A percentile compares a stretch with the other conserved stretches of the same genome.
Conservation (phyloP, 225 moss, liverwort and hornwort genomes). For the Bryoerythrophyllum caledonicum region DNA sequence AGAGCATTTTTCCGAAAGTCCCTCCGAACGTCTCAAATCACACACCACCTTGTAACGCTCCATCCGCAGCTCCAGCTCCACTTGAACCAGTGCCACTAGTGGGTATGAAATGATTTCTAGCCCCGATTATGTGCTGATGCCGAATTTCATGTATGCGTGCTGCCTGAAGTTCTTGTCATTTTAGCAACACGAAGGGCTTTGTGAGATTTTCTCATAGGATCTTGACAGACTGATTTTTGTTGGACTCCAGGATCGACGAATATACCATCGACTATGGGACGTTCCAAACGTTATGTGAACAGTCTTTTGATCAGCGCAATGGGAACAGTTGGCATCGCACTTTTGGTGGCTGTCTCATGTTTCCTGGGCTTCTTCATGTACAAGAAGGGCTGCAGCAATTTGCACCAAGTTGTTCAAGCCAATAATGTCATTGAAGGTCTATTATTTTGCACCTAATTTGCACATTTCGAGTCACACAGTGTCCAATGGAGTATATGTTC, state of each 20-base stretch:
- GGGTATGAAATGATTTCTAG: constrained; percentile 22
- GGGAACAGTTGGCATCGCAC: constrained; percentile 59
- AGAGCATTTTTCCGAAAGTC: constrained; percentile 33
- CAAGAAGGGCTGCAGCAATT: constrained; percentile 58
- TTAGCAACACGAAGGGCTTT: background rate
- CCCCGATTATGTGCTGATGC: too few species aligned
- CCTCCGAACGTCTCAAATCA: constrained; percentile 25
- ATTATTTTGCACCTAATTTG: constrained; percentile 5
- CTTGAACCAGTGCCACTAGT: constrained; percentile 28
- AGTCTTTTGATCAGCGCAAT: constrained; percentile 67
- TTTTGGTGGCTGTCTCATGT: constrained; percentile 65
- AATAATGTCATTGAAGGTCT: constrained; percentile 38
- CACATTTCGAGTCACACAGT: constrained; percentile 3
- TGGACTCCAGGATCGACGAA: constrained; percentile 34
- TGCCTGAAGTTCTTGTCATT: too few species aligned
- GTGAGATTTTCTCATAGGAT: background rate
- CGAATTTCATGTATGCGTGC: background rate
- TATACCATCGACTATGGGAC: constrained; percentile 17
- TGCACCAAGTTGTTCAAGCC: constrained; percentile 38
- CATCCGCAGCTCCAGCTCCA: constrained; percentile 35
- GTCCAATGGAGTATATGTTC: background rate
- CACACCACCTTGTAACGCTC: constrained; percentile 31
- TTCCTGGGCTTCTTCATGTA: constrained; percentile 61
- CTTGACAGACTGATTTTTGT: constrained; percentile 24
- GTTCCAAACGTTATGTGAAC: constrained; percentile 42